A percentile compares a stretch with the other conserved stretches of the same genome.
phyloP scores from a whole-genome alignment of 352 stramenopile genomes.

The Globisporangium nagaii region DNA sequence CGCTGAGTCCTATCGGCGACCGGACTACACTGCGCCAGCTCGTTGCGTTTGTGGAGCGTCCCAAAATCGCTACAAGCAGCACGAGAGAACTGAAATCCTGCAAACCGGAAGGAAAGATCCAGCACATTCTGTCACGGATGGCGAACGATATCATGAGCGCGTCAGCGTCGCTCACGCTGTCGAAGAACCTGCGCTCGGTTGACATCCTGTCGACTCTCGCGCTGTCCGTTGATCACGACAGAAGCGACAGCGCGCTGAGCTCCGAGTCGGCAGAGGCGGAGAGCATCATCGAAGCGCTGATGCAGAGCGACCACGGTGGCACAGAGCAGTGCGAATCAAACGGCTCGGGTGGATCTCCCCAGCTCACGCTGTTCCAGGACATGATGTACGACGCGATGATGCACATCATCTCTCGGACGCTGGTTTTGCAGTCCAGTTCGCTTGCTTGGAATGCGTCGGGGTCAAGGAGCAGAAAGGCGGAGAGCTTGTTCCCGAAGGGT shows the following conservation, averaged over 20 bases:
- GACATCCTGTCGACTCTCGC: slow-evolving; percentile 51
- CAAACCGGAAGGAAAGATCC: slow-evolving; percentile 34
- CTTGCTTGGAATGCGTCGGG: slow-evolving; percentile 44
- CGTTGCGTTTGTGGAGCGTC: slow-evolving; percentile 38
- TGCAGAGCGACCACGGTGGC: slow-evolving; percentile 4
- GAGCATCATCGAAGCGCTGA: slow-evolving; percentile 24
- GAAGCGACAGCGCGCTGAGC: not conserved
- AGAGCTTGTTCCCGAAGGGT: slow-evolving; percentile 62
- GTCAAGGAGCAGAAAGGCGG: slow-evolving; percentile 27
- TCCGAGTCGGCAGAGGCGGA: slow-evolving; percentile 1
- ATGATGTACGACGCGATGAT: slow-evolving; percentile 74
- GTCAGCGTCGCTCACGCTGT: slow-evolving; percentile 37
- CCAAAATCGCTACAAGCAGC: not conserved
- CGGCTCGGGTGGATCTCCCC: slow-evolving; percentile 2
- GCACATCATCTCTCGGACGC: slow-evolving; percentile 67
- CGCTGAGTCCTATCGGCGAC: slow-evolving; percentile 52
- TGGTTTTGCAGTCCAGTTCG: slow-evolving; percentile 28
- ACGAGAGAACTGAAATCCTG: slow-evolving; percentile 9
- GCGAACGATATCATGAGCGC: slow-evolving; percentile 30
- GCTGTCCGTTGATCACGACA: slow-evolving; percentile 39
- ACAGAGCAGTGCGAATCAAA: not conserved
- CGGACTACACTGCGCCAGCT: slow-evolving; percentile 64
- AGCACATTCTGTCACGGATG: slow-evolving; percentile 63
- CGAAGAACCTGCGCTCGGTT: slow-evolving; percentile 39
- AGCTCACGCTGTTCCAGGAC: slow-evolving; percentile 40